phyloP scores from a whole-genome alignment of 1,139 yeast species.

The Blastobotrys indianensis region DNA sequence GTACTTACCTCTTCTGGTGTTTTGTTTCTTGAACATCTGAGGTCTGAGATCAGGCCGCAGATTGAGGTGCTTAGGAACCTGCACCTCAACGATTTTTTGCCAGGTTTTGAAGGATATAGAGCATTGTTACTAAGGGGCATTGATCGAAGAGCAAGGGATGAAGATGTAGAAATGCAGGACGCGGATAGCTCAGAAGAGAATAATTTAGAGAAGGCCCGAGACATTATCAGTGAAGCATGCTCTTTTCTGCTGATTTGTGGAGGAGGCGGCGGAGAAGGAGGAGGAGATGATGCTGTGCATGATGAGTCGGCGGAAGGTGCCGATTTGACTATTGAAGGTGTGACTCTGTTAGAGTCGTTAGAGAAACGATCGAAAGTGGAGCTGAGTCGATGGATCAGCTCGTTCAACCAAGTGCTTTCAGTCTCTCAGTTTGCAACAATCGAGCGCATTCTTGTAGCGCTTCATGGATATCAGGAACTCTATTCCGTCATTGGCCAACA shows the following conservation, averaged over 20 bases:
- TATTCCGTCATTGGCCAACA: slow-evolving; percentile 21
- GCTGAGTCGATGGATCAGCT: too few relatives aligned
- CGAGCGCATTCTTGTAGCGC: slow-evolving; percentile 19
- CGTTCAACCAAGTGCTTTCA: slow-evolving; percentile 4
- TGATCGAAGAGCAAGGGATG: neutral
- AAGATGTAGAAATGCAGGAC: slow-evolving; percentile 4
- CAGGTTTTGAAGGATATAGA: slow-evolving; percentile 20
- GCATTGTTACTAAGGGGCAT: slow-evolving; percentile 21
- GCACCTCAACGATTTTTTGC: slow-evolving; percentile 15
- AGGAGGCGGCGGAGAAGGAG: neutral
- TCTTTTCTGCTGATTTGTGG: slow-evolving; percentile 10
- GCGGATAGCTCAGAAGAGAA: slow-evolving; percentile 2
- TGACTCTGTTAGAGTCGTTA: too few relatives aligned
- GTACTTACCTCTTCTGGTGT: slow-evolving; percentile 79
- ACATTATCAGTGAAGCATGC: slow-evolving; percentile 4
- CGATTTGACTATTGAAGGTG: neutral
- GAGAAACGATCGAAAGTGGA: too few relatives aligned
- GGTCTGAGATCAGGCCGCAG: slow-evolving; percentile 40
- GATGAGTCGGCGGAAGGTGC: slow-evolving; percentile 14
- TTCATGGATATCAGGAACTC: slow-evolving; percentile 23
- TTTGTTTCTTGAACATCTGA: slow-evolving; percentile 41
- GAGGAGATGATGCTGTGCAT: neutral
- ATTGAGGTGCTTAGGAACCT: slow-evolving; percentile 47
- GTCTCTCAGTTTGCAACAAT: slow-evolving; percentile 24
- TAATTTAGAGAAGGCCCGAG: slow-evolving; percentile 2